Conservation (phyloP, 2,329 filamentous ascomycete species). For the Mollisiaceae sp. region DNA sequence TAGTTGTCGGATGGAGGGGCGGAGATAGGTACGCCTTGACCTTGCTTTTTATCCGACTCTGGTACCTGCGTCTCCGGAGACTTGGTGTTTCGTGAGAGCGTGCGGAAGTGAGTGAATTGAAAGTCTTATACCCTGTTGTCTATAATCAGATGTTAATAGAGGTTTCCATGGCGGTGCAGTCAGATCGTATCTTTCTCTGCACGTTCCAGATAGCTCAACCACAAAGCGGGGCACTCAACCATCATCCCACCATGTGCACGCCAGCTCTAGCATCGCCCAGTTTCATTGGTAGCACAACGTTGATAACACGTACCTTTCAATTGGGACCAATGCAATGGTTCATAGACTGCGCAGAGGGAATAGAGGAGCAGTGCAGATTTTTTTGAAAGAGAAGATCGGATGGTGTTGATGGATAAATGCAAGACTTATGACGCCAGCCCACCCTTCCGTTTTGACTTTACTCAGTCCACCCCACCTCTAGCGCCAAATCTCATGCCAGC, state of each 20-base stretch:
- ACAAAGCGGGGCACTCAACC: conserved; percentile 4
- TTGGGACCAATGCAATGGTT: conserved; percentile 6
- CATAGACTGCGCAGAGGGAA: conserved; percentile 2
- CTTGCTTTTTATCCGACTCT: conserved; percentile 24
- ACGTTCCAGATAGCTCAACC: neutral
- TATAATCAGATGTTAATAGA: conserved; percentile 24
- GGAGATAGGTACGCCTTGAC: conserved; percentile 19
- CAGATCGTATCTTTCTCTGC: conserved; percentile 11
- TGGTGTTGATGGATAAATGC: neutral
- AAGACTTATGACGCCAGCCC: conserved; percentile 27
- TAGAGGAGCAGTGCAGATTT: neutral
- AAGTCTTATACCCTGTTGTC: conserved; percentile 10
- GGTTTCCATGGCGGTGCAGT: neutral
- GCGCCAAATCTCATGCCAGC: conserved; percentile 13
- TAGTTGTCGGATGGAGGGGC: conserved; percentile 2
- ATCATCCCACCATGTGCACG: conserved; percentile 8
- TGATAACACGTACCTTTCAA: conserved; percentile 28
- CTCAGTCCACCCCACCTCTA: conserved; percentile 31
- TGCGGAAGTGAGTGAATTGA: neutral
- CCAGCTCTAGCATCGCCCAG: neutral
- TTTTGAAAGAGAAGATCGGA: conserved; percentile 6
- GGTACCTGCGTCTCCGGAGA: conserved; percentile 27
- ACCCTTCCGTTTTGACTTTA: neutral
- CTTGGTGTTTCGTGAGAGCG: neutral
- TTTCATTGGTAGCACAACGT: neutral